These are phyloP conservation scores for Fabrea salina DNA, from an alignment of 169 alveolate genomes.

Conservation along the genomic window DNA sequence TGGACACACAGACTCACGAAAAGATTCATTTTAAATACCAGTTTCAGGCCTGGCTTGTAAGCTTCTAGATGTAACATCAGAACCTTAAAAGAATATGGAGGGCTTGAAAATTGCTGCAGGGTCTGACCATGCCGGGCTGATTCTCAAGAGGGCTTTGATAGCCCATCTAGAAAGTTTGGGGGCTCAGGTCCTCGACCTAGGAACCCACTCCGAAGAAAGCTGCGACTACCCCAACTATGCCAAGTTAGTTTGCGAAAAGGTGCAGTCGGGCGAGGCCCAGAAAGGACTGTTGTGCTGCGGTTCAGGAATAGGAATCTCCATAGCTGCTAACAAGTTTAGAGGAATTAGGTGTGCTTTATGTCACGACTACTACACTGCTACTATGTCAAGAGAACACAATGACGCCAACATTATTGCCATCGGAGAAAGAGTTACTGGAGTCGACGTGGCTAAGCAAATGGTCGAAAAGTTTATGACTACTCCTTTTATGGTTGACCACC, in stretches of 20 bases:
- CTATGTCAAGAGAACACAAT: slow-evolving; percentile 31
- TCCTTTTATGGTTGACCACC: not conserved
- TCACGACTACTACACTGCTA: slow-evolving; percentile 62
- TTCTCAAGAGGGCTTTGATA: slow-evolving; percentile 29
- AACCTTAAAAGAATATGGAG: no score
- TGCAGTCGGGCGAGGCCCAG: slow-evolving; percentile 21
- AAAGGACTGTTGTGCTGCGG: slow-evolving; percentile 60
- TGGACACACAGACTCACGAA: no score
- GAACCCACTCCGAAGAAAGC: slow-evolving; percentile 33
- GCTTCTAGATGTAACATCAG: no score
- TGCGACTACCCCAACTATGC: slow-evolving; percentile 59
- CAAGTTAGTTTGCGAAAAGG: slow-evolving; percentile 33
- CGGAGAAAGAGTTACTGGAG: slow-evolving; percentile 61
- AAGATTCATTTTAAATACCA: no score
- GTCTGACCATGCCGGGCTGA: slow-evolving; percentile 61
- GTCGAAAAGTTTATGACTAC: slow-evolving; percentile 38
- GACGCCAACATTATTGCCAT: slow-evolving; percentile 53
- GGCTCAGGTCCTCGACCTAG: slow-evolving; percentile 43
- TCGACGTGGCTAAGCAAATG: slow-evolving; percentile 51
- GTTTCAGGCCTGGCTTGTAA: no score
- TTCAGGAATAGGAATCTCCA: slow-evolving; percentile 65
- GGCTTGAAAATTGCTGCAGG: slow-evolving; percentile 26
- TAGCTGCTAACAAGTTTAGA: slow-evolving; percentile 55
- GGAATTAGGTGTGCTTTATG: slow-evolving; percentile 65
- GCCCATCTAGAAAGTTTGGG: slow-evolving; percentile 25